Base-by-base conservation (phyloP, 2,329 filamentous ascomycete species). In the Chaetothyriales sp. region DNA sequence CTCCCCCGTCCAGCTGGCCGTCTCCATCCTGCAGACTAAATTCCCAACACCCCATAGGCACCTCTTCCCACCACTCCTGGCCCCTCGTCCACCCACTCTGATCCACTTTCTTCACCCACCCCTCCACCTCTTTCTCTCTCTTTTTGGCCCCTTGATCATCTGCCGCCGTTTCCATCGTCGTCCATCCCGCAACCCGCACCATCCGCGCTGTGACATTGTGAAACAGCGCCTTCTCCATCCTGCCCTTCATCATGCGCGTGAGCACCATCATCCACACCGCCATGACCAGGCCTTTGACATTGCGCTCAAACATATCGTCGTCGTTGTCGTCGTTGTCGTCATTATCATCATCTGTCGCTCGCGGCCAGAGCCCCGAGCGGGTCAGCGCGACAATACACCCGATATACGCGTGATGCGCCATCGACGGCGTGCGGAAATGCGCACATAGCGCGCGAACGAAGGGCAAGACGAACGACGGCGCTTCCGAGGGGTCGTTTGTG, bases 321-420 rank as follows among this genome's bases (percentile, higher is more conserved):
- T 71, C 69, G 48, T 72, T 69, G 1, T 75, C 72, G 18, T 75
- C 74, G 6, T 70, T 69, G 18, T 68, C 61, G 13, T 66, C 65
- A 19, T 66, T 62, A 25, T 66, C 66, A 1, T 65, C 66, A 7
- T 61, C 55, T 3, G 60, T 58, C 8, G 44, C 43, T 2, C 43
- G 53, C 18, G 56, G 55, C 54, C 58, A 56, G 15, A 81, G 61
- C 1, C 73, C 67, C 4, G 66, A 66, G 77, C 80, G 46, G 76
- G 60, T 68, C 71, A 84, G 2, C 71, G 75, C 22, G 71, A 83
- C 49, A 89, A 54, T 60, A 9, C 50, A 75, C 1, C 86, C 88
- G 0, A 86, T 83, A 47, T 86, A 78, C 0, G 94, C 77, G 50
- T 88, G 85, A 0, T 85, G 84, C 0, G 79, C 80, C 2, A 89